phyloP scores from a whole-genome alignment of 148 eudicot species.

The Camellia sinensis region DNA sequence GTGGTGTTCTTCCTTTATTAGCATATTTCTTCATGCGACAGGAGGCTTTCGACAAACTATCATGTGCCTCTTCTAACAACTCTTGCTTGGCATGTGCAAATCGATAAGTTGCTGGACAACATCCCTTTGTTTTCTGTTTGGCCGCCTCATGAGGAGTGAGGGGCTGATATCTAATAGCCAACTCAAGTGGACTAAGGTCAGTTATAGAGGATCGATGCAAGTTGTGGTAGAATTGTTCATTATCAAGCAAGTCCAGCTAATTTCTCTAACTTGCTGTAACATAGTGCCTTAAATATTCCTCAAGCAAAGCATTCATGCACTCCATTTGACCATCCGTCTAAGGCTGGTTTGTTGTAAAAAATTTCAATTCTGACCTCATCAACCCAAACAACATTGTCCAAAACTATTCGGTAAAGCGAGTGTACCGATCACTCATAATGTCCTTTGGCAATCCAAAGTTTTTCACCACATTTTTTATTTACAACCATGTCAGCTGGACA shows the following conservation, averaged over 20 bases:
- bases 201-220: background rate
- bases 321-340: background rate
- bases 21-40: too few species aligned
- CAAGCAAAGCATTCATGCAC: background rate
- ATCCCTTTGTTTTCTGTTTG: background rate
- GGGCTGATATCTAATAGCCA: background rate
- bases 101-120: background rate
- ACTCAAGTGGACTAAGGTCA: background rate
- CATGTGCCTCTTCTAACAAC: too few species aligned
- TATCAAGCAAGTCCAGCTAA: background rate
- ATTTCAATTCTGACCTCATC: constrained; percentile 1
- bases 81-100: too few species aligned
- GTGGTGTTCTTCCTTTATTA: background rate
- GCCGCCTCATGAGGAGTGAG: background rate
- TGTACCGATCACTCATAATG: constrained; percentile 8
- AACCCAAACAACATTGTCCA: constrained; percentile 8
- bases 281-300: constrained; percentile 16
- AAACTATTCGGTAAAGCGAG: background rate
- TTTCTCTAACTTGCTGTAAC: constrained; percentile 9
- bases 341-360: background rate
- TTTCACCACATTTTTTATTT: background rate
- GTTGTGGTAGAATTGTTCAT: constrained; percentile 14
- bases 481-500: background rate
- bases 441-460: too few species aligned
- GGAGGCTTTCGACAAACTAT: too few species aligned